Percentiles rank a stretch among this genome's conserved stretches.
Conservation (phyloP, 1,284 basidiomycete species). For the Mycena sp. region DNA sequence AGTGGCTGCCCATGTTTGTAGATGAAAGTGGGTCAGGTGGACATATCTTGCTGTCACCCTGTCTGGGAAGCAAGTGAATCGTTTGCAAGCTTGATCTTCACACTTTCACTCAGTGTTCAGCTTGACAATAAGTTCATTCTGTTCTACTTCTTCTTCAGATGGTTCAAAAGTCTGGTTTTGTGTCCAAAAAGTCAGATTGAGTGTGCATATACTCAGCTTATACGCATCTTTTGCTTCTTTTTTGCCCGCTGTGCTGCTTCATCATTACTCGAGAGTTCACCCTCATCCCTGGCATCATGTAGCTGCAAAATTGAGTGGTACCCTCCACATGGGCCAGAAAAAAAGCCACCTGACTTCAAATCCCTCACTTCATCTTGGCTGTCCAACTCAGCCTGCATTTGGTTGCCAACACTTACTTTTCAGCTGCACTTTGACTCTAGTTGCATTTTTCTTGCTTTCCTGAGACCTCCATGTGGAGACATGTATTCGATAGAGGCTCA, state of each 20-base stretch:
- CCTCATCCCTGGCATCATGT: background rate
- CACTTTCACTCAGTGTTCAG: background rate
- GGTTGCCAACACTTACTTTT: no score
- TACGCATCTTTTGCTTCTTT: background rate
- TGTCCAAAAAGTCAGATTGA: background rate
- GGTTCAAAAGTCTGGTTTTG: slow-evolving; percentile 6
- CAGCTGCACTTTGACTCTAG: no score
- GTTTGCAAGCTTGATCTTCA: background rate
- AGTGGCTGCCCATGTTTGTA: background rate
- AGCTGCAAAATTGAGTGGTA: no score
- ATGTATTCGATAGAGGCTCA: no score
- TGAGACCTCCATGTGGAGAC: no score
- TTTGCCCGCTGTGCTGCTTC: background rate
- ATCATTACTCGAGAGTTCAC: no score
- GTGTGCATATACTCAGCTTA: background rate
- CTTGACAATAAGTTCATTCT: background rate
- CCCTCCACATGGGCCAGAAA: no score
- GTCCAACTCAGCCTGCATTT: no score
- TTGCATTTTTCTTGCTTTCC: no score
- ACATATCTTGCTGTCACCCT: background rate
- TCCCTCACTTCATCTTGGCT: no score
- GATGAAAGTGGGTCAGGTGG: background rate
- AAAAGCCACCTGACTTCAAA: no score
- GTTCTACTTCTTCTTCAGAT: background rate
- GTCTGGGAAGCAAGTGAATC: background rate